A percentile compares a stretch with the other conserved stretches of the same genome.
These are phyloP conservation scores for Closterium sp. DNA, from an alignment of 139 green algal species.

Conservation along the genomic window DNA sequence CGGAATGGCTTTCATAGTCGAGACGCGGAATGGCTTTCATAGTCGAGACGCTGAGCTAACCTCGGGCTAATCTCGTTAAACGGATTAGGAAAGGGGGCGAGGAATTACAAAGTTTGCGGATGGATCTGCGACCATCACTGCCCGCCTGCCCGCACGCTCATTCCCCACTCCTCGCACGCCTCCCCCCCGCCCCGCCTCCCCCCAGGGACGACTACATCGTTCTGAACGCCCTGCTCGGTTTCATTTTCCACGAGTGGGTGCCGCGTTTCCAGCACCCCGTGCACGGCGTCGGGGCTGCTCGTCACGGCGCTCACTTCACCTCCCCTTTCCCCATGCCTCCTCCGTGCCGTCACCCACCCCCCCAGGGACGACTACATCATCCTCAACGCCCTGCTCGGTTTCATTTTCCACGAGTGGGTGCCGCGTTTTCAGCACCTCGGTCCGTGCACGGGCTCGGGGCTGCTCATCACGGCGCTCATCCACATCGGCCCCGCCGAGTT, in stretches of 20 bases:
- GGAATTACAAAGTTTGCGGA: no score
- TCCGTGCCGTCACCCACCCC: not conserved
- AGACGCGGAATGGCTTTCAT: no score
- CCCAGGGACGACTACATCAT: conserved; percentile 63
- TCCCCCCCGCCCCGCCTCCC: not conserved
- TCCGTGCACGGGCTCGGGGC: conserved; percentile 4
- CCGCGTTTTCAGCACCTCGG: conserved; percentile 50
- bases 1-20: no score
- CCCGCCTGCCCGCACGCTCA: no score
- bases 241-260: conserved; percentile 30
- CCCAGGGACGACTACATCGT: conserved; percentile 62
- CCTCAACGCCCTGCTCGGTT: conserved; percentile 49
- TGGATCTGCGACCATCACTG: no score
- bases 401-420: conserved; percentile 33
- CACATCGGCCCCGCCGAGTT: conserved; percentile 57
- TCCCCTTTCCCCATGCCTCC: not conserved
- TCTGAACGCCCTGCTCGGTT: conserved; percentile 50
- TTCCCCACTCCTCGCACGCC: not conserved
- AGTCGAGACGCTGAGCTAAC: no score
- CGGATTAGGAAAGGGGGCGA: no score
- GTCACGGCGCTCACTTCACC: conserved; percentile 37
- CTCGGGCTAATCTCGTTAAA: no score
- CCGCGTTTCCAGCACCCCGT: conserved; percentile 41
- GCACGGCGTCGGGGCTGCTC: conserved; percentile 21
- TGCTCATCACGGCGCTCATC: conserved; percentile 53